phyloP scores from a whole-genome alignment of 2,329 filamentous ascomycete genomes.

The Bipolaris bicolor region DNA sequence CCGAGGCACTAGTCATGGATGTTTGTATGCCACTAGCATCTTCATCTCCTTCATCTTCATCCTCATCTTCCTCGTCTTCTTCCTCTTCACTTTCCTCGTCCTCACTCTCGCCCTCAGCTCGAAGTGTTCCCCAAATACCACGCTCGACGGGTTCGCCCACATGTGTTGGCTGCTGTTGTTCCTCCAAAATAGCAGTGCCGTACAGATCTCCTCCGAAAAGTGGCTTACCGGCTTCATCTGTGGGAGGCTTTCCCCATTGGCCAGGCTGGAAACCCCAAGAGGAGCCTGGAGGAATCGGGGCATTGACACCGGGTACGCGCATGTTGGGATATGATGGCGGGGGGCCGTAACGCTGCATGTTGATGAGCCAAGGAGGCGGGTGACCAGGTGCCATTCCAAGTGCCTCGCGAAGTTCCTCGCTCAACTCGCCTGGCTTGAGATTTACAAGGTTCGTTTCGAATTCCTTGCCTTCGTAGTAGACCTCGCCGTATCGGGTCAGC shows the following conservation, averaged over 20 bases:
- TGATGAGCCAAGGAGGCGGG: conserved; percentile 95
- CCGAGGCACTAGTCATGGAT: conserved; percentile 74
- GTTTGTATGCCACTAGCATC: conserved; percentile 68
- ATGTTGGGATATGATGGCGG: conserved; percentile 95
- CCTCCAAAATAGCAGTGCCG: conserved; percentile 71
- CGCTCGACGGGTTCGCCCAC: conserved; percentile 81
- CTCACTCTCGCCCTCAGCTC: conserved; percentile 76
- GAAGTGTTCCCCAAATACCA: conserved; percentile 89
- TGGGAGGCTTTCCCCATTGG: conserved; percentile 93
- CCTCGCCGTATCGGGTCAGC: conserved; percentile 91
- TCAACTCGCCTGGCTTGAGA: conserved; percentile 86
- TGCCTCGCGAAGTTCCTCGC: conserved; percentile 87
- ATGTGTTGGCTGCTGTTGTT: conserved; percentile 61
- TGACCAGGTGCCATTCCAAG: conserved; percentile 92
- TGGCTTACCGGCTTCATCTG: conserved; percentile 90
- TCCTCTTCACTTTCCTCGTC: conserved; percentile 65
- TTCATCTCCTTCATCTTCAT: conserved; percentile 68
- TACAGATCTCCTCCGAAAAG: conserved; percentile 95
- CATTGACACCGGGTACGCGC: conserved; percentile 92
- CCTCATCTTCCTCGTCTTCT: conserved; percentile 69
- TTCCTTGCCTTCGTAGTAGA: conserved; percentile 99
- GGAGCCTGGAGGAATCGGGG: conserved; percentile 85
- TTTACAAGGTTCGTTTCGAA: conserved; percentile 94
- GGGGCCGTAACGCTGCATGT: conserved; percentile 91
- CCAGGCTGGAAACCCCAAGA: conserved; percentile 95